Conservation (phyloP, 345 rosid species). For the Erysimum cheiranthoides region DNA sequence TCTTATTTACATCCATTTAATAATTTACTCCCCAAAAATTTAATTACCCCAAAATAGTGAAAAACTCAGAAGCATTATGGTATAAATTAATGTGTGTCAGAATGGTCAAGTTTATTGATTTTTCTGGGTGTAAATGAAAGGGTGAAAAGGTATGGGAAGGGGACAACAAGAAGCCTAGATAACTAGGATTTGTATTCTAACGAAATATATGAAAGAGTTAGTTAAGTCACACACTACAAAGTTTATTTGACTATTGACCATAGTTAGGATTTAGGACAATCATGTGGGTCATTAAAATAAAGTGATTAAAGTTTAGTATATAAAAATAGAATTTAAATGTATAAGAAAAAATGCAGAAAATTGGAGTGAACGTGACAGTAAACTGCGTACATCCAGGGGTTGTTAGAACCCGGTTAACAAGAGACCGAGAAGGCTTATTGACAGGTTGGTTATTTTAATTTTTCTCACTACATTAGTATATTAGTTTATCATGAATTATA, state of each 20-base stretch:
- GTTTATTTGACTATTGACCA: slow-evolving; percentile 39
- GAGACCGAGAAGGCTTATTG: slow-evolving; percentile 86
- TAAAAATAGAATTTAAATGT: not conserved
- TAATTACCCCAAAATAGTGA: not conserved
- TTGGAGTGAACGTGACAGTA: slow-evolving; percentile 79
- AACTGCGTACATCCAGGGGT: slow-evolving; percentile 97
- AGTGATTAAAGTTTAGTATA: slow-evolving; percentile 11
- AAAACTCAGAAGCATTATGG: slow-evolving; percentile 12
- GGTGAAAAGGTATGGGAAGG: slow-evolving; percentile 14
- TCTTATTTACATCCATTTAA: slow-evolving; percentile 29
- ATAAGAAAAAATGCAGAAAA: slow-evolving; percentile 58
- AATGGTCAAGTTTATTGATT: slow-evolving; percentile 26
- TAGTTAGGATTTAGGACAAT: slow-evolving; percentile 34
- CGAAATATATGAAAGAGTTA: slow-evolving; percentile 25
- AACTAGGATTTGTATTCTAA: slow-evolving; percentile 36
- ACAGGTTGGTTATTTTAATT: slow-evolving; percentile 60
- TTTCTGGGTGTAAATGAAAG: slow-evolving; percentile 9
- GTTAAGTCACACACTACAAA: slow-evolving; percentile 15
- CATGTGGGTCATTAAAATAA: slow-evolving; percentile 37
- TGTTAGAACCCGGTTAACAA: slow-evolving; percentile 86
- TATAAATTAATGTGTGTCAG: slow-evolving; percentile 29
- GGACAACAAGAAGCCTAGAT: slow-evolving; percentile 39
- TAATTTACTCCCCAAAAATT: not conserved
- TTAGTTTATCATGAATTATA: slow-evolving; percentile 11
- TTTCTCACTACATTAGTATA: not conserved